A percentile compares a stretch with the other conserved stretches of the same genome.
Conservation (phyloP, 768 basidiomycete species). For the Hypholoma sublateritium region DNA sequence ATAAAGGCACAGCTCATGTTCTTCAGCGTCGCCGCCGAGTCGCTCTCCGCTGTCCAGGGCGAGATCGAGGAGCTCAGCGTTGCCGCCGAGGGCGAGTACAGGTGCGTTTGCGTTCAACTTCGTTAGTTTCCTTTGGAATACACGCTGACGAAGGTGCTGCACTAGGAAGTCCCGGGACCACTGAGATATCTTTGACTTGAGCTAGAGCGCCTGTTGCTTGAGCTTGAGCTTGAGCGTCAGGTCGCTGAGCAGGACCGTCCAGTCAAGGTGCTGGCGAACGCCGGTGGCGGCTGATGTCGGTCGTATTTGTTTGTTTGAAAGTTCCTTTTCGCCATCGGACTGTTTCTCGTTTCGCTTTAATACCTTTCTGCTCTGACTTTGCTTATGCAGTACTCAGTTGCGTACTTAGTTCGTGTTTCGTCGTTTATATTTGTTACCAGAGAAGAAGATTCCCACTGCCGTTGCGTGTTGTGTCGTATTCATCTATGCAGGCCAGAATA, state of each 20-base stretch:
- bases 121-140: no score
- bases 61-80: slow-evolving; percentile 93
- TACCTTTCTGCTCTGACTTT: not conserved
- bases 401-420: no score
- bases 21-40: slow-evolving; percentile 76
- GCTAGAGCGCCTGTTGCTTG: no score
- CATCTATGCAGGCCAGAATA: no score
- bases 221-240: no score
- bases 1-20: slow-evolving; percentile 86
- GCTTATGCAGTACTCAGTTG: no score
- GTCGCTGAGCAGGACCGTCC: no score
- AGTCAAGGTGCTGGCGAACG: not conserved
- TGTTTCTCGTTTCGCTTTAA: not conserved
- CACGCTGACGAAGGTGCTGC: not conserved
- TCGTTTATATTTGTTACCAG: not conserved
- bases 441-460: not conserved
- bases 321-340: not conserved
- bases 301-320: not conserved
- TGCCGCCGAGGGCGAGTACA: slow-evolving; percentile 93
- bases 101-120: no score
- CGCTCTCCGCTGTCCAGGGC: slow-evolving; percentile 78
- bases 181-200: slow-evolving; percentile 54
- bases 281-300: not conserved
- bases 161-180: slow-evolving; percentile 87
- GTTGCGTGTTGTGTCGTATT: no score